Conservation (phyloP, 352 stramenopile species). For the Phytopythium oedochilum region DNA sequence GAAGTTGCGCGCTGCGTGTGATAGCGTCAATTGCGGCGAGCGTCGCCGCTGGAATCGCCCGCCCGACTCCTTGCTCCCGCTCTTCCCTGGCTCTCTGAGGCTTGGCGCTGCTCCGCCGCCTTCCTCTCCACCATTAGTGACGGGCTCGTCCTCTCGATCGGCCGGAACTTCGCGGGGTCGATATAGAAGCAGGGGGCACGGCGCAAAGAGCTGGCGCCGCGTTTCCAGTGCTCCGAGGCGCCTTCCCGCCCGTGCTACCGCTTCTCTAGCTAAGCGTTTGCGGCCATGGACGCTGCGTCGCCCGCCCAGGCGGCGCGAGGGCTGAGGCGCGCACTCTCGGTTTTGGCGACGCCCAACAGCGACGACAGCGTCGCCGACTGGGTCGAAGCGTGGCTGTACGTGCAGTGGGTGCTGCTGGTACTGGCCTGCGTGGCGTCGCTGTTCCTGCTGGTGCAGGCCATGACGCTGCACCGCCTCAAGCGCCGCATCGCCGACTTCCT, state of each 20-base stretch:
- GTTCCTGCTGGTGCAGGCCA: slow-evolving; percentile 57
- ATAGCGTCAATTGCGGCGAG: no score
- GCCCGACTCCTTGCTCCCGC: background rate
- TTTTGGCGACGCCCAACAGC: background rate
- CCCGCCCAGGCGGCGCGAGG: background rate
- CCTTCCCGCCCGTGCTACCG: no score
- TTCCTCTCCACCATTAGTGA: no score
- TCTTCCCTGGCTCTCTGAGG: background rate
- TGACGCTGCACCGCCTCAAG: slow-evolving; percentile 57
- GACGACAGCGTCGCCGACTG: slow-evolving; percentile 15
- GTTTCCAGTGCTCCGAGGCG: no score
- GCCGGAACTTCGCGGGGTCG: no score
- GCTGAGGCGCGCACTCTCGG: background rate
- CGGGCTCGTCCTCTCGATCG: no score
- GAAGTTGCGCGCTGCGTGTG: no score
- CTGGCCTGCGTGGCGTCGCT: slow-evolving; percentile 29
- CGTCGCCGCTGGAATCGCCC: no score
- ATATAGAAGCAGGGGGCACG: no score
- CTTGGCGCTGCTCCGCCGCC: no score
- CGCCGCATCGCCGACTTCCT: slow-evolving; percentile 63
- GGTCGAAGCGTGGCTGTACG: slow-evolving; percentile 34
- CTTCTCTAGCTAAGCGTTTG: no score
- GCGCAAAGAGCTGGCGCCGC: no score
- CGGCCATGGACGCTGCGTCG: background rate
- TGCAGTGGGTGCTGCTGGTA: slow-evolving; percentile 48